A percentile compares a stretch with the other conserved stretches of the same genome.
These are phyloP conservation scores for Lichina pygmaea DNA, from an alignment of 495 filamentous ascomycete genomes.

Conservation along the genomic window DNA sequence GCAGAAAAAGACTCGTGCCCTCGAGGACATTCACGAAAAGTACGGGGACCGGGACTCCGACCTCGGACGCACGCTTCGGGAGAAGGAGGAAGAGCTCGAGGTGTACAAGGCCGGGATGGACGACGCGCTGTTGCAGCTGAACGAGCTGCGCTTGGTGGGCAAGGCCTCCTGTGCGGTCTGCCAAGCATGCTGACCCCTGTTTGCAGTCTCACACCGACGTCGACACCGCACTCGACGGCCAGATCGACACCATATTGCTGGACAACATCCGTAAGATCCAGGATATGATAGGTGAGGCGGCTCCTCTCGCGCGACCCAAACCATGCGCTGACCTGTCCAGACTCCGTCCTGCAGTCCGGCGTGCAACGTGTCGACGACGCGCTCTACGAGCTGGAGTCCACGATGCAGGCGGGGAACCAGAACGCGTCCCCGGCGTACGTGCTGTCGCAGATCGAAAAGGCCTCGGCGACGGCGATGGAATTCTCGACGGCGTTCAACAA, in stretches of 20 bases:
- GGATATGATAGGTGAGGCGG: slow-evolving; percentile 41
- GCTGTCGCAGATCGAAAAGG: slow-evolving; percentile 89
- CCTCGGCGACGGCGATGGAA: slow-evolving; percentile 76
- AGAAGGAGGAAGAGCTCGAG: slow-evolving; percentile 93
- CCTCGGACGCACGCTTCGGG: slow-evolving; percentile 53
- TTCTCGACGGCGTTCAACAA: slow-evolving; percentile 96
- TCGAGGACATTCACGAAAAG: slow-evolving; percentile 62
- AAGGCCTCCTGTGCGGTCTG: neutral
- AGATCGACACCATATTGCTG: slow-evolving; percentile 68
- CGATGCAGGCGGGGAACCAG: slow-evolving; percentile 96
- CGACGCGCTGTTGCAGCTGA: slow-evolving; percentile 69
- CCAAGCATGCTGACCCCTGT: neutral
- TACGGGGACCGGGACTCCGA: slow-evolving; percentile 60
- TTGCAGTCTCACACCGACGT: slow-evolving; percentile 31
- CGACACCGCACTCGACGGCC: slow-evolving; percentile 62
- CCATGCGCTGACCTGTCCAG: slow-evolving; percentile 9
- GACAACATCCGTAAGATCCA: slow-evolving; percentile 77
- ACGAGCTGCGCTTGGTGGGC: slow-evolving; percentile 43
- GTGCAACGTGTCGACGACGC: slow-evolving; percentile 91
- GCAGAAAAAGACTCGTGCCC: slow-evolving; percentile 51
- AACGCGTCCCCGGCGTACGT: slow-evolving; percentile 92
- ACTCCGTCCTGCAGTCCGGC: slow-evolving; percentile 81
- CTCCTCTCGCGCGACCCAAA: neutral
- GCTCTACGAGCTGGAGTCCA: slow-evolving; percentile 85
- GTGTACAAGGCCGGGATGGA: slow-evolving; percentile 95